Conservation (phyloP, 768 basidiomycete genomes). For the Termitomyces eurrhizus region DNA sequence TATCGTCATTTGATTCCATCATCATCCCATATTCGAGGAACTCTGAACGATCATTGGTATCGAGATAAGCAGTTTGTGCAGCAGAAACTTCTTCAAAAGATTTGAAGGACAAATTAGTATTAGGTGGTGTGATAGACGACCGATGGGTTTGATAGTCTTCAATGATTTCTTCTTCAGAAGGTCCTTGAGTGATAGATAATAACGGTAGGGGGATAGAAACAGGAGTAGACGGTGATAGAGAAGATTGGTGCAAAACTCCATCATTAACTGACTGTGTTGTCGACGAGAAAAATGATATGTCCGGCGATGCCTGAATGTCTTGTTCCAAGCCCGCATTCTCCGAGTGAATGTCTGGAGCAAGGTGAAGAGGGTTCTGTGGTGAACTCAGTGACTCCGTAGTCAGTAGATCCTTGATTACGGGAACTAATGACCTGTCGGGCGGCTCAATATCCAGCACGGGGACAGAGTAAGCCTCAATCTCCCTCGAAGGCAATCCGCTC, state of each 20-base stretch:
- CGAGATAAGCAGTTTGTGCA: background rate
- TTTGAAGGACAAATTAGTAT: background rate
- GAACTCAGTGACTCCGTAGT: background rate
- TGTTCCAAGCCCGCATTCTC: background rate
- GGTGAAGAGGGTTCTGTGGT: background rate
- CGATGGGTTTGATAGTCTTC: background rate
- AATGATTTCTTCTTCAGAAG: background rate
- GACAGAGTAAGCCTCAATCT: background rate
- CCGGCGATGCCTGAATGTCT: background rate
- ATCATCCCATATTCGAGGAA: background rate
- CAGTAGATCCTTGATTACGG: background rate
- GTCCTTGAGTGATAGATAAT: background rate
- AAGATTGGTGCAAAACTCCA: background rate
- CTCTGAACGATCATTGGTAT: background rate
- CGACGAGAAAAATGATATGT: background rate
- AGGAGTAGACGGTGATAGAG: background rate
- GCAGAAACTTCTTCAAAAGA: background rate
- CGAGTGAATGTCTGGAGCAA: background rate
- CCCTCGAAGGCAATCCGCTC: constrained; percentile 1
- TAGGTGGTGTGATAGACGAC: background rate
- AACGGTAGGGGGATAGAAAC: background rate
- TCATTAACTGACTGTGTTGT: background rate
- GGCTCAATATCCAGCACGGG: constrained; percentile 1
- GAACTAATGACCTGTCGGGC: background rate
- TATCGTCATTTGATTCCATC: background rate